These are phyloP conservation scores for Hypoxylon rubiginosum DNA, from an alignment of 2,329 filamentous ascomycete species.

Conservation along the genomic window DNA sequence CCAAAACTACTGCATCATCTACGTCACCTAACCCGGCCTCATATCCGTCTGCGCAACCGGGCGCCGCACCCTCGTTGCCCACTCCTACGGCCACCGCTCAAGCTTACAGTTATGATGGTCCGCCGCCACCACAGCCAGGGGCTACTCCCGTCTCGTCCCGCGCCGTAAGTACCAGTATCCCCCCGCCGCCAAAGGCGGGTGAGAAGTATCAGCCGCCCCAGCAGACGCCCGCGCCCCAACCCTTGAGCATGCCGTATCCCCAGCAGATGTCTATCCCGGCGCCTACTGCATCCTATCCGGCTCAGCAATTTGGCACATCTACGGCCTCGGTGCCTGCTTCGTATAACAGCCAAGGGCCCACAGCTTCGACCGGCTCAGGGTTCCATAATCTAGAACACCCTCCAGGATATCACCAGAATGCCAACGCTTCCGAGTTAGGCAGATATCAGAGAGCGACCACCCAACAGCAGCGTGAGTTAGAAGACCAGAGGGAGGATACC, in stretches of 20 bases:
- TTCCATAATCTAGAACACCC: slow-evolving; percentile 59
- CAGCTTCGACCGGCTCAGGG: slow-evolving; percentile 45
- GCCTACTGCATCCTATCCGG: slow-evolving; percentile 57
- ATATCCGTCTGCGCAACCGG: slow-evolving; percentile 62
- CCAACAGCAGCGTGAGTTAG: slow-evolving; percentile 51
- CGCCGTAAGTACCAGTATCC: slow-evolving; percentile 53
- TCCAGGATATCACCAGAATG: slow-evolving; percentile 70
- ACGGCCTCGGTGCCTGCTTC: slow-evolving; percentile 54
- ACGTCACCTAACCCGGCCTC: slow-evolving; percentile 44
- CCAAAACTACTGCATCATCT: slow-evolving; percentile 50
- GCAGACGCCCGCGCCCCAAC: slow-evolving; percentile 49
- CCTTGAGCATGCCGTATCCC: slow-evolving; percentile 55
- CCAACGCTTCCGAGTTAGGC: slow-evolving; percentile 65
- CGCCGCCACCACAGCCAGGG: slow-evolving; percentile 70
- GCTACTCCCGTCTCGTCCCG: slow-evolving; percentile 62
- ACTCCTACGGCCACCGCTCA: slow-evolving; percentile 57
- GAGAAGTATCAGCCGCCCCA: slow-evolving; percentile 58
- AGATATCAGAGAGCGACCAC: slow-evolving; percentile 62
- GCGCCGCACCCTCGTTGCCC: slow-evolving; percentile 60
- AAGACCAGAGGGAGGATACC: slow-evolving; percentile 45
- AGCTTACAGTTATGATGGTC: slow-evolving; percentile 54
- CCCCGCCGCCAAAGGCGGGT: slow-evolving; percentile 66
- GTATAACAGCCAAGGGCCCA: slow-evolving; percentile 47
- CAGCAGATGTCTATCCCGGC: slow-evolving; percentile 67
- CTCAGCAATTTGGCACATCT: slow-evolving; percentile 61